Conservation (phyloP, 495 filamentous ascomycete genomes). For the Parathielavia hyrcaniae region DNA sequence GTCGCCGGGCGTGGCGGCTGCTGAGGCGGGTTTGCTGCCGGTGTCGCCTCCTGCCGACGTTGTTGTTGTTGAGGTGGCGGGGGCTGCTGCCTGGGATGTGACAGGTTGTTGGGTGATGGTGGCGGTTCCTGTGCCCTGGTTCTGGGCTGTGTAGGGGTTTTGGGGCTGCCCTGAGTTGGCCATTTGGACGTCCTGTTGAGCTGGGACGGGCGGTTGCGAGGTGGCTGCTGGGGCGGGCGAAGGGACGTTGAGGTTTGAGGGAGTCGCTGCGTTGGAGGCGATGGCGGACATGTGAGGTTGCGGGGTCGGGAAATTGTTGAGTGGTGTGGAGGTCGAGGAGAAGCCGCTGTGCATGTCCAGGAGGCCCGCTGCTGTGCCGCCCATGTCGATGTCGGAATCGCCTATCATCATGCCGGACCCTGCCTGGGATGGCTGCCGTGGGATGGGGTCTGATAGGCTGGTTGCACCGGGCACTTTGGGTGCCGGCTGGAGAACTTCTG, state of each 20-base stretch:
- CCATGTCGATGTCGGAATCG: constrained; percentile 62
- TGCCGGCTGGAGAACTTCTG: constrained; percentile 15
- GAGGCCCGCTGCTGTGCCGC: constrained; percentile 53
- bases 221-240: constrained; percentile 28
- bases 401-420: constrained; percentile 48
- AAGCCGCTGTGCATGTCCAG: constrained; percentile 56
- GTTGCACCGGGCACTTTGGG: neutral
- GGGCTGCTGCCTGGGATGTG: constrained; percentile 5
- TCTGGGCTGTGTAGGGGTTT: constrained; percentile 27
- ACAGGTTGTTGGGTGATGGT: constrained; percentile 18
- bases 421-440: constrained; percentile 43
- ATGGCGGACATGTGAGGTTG: constrained; percentile 38
- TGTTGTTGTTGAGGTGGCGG: constrained; percentile 17
- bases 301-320: constrained; percentile 43
- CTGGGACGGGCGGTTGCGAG: constrained; percentile 13
- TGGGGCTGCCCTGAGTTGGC: constrained; percentile 26
- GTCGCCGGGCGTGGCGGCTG: constrained; percentile 33
- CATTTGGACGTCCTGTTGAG: constrained; percentile 34
- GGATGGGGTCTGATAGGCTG: constrained; percentile 29
- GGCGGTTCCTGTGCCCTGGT: constrained; percentile 36
- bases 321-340: constrained; percentile 47
- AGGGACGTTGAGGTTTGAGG: constrained; percentile 36
- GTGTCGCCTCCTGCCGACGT: constrained; percentile 17
- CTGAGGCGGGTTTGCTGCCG: constrained; percentile 36
- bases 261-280: constrained; percentile 44